Percentiles rank a stretch among this genome's conserved stretches.
phyloP scores from a whole-genome alignment of 768 basidiomycete species.

The Suillus subaureus region DNA sequence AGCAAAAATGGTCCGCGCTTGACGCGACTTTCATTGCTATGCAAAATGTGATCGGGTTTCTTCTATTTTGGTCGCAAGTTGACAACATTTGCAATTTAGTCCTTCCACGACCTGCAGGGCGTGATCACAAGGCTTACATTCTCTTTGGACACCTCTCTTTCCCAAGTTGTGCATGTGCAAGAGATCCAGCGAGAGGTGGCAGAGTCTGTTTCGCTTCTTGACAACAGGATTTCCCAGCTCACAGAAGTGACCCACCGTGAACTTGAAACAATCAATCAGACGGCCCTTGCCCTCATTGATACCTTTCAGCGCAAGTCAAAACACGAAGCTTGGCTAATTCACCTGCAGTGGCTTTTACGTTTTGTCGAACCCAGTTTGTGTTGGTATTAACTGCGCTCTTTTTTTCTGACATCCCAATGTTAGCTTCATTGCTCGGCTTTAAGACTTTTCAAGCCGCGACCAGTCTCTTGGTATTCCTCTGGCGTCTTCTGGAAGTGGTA shows the following conservation, averaged over 20 bases:
- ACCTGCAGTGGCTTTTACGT: slow-evolving; percentile 23
- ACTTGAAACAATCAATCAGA: slow-evolving; percentile 49
- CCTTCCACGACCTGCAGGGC: slow-evolving; percentile 6
- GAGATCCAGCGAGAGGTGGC: slow-evolving; percentile 40
- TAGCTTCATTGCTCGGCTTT: slow-evolving; percentile 22
- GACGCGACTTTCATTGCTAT: slow-evolving; percentile 26
- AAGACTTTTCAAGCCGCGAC: slow-evolving; percentile 29
- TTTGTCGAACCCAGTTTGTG: slow-evolving; percentile 23
- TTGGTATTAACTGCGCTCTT: slow-evolving; percentile 12
- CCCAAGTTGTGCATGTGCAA: slow-evolving; percentile 34
- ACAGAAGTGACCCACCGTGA: slow-evolving; percentile 43
- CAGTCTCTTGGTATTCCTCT: slow-evolving; percentile 27
- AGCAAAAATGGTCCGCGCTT: slow-evolving; percentile 29
- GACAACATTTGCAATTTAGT: slow-evolving; percentile 17
- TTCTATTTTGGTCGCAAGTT: slow-evolving; percentile 18
- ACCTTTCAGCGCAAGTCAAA: slow-evolving; percentile 12
- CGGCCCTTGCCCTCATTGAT: slow-evolving; percentile 35
- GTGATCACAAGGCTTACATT: slow-evolving; percentile 12
- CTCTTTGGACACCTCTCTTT: slow-evolving; percentile 34
- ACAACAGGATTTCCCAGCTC: slow-evolving; percentile 38
- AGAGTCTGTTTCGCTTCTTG: slow-evolving; percentile 38
- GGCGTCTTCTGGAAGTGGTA: slow-evolving; percentile 33
- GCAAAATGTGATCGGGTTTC: slow-evolving; percentile 30
- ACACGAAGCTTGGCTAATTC: not conserved
- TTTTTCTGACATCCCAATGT: not conserved